phyloP scores from a whole-genome alignment of 2,329 filamentous ascomycete species.

The Harringtonia aguacate region DNA sequence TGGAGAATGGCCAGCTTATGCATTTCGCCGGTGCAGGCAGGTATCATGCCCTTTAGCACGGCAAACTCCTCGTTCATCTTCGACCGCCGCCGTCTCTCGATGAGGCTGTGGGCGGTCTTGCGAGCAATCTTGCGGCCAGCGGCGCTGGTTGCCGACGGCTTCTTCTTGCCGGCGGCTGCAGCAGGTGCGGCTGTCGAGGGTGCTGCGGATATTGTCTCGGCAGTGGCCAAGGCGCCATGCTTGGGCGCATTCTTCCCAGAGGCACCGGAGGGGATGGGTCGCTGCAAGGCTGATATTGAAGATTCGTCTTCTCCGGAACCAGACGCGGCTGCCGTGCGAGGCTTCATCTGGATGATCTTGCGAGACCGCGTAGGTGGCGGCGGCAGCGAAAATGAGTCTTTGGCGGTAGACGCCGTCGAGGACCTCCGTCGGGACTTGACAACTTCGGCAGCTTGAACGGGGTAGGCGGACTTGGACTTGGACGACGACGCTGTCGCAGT shows the following conservation, averaged over 20 bases:
- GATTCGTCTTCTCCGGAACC: slow-evolving; percentile 14
- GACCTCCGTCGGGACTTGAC: slow-evolving; percentile 42
- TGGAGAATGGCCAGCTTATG: slow-evolving; percentile 94
- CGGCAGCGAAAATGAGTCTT: slow-evolving; percentile 67
- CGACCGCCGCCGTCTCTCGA: slow-evolving; percentile 76
- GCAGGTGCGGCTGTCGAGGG: slow-evolving; percentile 4
- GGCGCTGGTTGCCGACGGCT: slow-evolving; percentile 64
- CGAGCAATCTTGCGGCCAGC: slow-evolving; percentile 90
- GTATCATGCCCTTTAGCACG: slow-evolving; percentile 88
- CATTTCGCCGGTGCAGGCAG: slow-evolving; percentile 94
- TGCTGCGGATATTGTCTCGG: slow-evolving; percentile 1
- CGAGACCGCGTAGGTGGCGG: slow-evolving; percentile 85
- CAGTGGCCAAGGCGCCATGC: too few species aligned
- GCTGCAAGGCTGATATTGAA: background rate
- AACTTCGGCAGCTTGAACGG: slow-evolving; percentile 24
- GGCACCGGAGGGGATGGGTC: too few species aligned
- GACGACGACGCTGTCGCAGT: background rate
- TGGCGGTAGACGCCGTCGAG: slow-evolving; percentile 30
- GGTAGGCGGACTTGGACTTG: slow-evolving; percentile 4
- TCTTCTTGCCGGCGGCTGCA: slow-evolving; percentile 52
- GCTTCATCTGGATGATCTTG: slow-evolving; percentile 99
- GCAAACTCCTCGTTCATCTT: slow-evolving; percentile 99
- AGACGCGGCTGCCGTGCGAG: slow-evolving; percentile 22
- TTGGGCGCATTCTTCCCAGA: slow-evolving; percentile 5
- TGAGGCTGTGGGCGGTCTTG: slow-evolving; percentile 92